Evolutionary conservation across 73 alveolate genomes (phyloP).

Genomic region (Paraurostyla sp.): DNA sequence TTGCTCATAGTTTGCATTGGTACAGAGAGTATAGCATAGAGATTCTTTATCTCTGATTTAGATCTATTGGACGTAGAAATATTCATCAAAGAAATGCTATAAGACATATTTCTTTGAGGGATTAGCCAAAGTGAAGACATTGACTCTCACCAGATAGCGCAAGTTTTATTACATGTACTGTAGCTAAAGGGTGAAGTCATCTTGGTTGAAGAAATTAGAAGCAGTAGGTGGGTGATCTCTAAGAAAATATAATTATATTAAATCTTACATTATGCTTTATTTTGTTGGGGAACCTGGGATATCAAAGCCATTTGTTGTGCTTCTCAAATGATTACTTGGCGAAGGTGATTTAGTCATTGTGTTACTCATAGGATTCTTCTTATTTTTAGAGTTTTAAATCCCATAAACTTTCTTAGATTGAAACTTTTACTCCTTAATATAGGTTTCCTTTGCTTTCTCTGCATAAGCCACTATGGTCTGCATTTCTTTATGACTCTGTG

Average conservation of each 20-base stretch:
- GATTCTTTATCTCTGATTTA: conserved; percentile 64
- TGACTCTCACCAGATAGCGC: conserved; percentile 36
- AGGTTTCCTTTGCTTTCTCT: conserved; percentile 43
- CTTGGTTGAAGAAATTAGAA: background rate
- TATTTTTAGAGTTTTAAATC: background rate
- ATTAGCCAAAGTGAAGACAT: conserved; percentile 33
- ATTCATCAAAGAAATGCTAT: conserved; percentile 65
- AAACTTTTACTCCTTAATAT: conserved; percentile 40
- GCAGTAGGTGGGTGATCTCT: background rate
- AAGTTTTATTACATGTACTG: conserved; percentile 9
- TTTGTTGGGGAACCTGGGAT: background rate
- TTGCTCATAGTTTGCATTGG: conserved; percentile 60
- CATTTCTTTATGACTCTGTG: conserved; percentile 3
- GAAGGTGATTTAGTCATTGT: background rate
- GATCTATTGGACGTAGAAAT: conserved; percentile 52
- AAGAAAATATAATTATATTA: background rate
- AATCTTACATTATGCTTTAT: background rate
- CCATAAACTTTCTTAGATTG: conserved; percentile 44
- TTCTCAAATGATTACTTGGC: background rate
- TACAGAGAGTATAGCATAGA: conserved; percentile 57
- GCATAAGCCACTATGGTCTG: conserved; percentile 50
- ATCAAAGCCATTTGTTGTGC: background rate
- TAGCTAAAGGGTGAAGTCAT: background rate
- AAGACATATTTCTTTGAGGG: conserved; percentile 50
- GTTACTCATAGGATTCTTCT: background rate